A percentile compares a stretch with the other conserved stretches of the same genome.
Conservation (phyloP, 192 early-diverging fungal species). For the Gonapodya sp. region DNA sequence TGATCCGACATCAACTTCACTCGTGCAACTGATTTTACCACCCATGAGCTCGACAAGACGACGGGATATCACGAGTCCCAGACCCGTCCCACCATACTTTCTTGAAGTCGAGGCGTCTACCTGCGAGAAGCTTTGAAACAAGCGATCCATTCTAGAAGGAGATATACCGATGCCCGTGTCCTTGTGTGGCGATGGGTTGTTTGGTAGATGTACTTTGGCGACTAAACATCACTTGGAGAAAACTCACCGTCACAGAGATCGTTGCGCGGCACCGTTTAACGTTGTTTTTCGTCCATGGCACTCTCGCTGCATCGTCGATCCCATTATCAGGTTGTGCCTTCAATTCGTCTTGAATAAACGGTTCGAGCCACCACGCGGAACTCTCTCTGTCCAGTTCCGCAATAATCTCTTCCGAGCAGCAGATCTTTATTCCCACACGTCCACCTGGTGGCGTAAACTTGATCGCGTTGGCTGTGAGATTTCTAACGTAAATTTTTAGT, state of each 20-base stretch:
- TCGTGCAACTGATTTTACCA: slow-evolving; percentile 48
- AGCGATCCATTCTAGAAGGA: slow-evolving; percentile 33
- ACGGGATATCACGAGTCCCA: slow-evolving; percentile 60
- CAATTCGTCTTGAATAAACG: slow-evolving; percentile 24
- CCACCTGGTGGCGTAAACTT: slow-evolving; percentile 57
- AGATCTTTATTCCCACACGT: slow-evolving; percentile 20
- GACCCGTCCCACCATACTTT: slow-evolving; percentile 57
- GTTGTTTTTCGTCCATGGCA: not conserved
- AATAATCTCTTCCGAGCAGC: slow-evolving; percentile 27
- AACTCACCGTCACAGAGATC: not conserved
- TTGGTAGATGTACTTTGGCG: too few species aligned
- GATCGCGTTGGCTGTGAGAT: slow-evolving; percentile 55
- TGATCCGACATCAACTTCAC: slow-evolving; percentile 38
- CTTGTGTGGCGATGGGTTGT: not conserved
- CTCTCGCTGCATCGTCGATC: not conserved
- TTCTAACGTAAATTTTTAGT: too few species aligned
- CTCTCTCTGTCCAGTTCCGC: slow-evolving; percentile 15
- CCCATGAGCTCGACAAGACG: slow-evolving; percentile 53
- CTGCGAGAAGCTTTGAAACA: slow-evolving; percentile 57
- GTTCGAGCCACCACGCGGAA: slow-evolving; percentile 26
- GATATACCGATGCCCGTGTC: slow-evolving; percentile 48
- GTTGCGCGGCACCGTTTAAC: not conserved
- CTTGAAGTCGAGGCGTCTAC: slow-evolving; percentile 52
- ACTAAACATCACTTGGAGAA: not conserved
- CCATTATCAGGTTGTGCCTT: slow-evolving; percentile 32